Conservation (phyloP, 2,329 filamentous ascomycete genomes). For the Fusarium protoensiforme region DNA sequence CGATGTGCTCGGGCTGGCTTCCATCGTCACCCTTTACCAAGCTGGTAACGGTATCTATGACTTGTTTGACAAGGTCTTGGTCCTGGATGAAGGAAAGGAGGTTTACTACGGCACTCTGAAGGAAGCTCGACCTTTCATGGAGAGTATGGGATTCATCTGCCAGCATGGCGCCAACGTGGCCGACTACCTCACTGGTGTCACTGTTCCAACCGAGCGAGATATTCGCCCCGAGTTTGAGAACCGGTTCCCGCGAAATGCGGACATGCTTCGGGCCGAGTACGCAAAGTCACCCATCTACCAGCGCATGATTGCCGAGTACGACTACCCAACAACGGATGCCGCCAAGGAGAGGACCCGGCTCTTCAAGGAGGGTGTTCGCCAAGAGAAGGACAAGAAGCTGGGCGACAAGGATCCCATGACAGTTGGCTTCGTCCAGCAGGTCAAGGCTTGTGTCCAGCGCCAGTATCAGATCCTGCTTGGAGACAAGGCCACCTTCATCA, state of each 20-base stretch:
- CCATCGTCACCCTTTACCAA: slow-evolving; percentile 75
- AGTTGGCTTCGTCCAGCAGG: slow-evolving; percentile 64
- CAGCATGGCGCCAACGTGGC: slow-evolving; percentile 70
- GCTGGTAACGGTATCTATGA: slow-evolving; percentile 77
- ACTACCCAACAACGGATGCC: slow-evolving; percentile 62
- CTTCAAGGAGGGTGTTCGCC: slow-evolving; percentile 63
- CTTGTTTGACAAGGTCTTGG: slow-evolving; percentile 76
- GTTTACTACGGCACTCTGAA: slow-evolving; percentile 72
- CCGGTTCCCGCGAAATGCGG: slow-evolving; percentile 58
- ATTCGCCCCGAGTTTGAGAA: slow-evolving; percentile 58
- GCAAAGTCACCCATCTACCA: slow-evolving; percentile 61
- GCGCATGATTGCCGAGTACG: slow-evolving; percentile 65
- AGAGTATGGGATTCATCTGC: slow-evolving; percentile 71
- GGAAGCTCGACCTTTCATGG: slow-evolving; percentile 72
- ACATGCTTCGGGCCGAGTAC: slow-evolving; percentile 60
- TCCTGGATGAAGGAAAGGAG: slow-evolving; percentile 73
- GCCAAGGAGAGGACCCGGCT: slow-evolving; percentile 61
- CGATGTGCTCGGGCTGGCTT: slow-evolving; percentile 67
- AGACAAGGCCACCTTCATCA: slow-evolving; percentile 71
- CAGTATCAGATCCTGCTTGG: slow-evolving; percentile 75
- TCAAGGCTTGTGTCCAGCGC: slow-evolving; percentile 65
- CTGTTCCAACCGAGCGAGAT: slow-evolving; percentile 74
- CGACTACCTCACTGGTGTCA: slow-evolving; percentile 74
- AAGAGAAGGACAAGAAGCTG: slow-evolving; percentile 67
- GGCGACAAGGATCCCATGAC: slow-evolving; percentile 66